phyloP scores from a whole-genome alignment of 306 rosid species.

The Vigna trinervia region DNA sequence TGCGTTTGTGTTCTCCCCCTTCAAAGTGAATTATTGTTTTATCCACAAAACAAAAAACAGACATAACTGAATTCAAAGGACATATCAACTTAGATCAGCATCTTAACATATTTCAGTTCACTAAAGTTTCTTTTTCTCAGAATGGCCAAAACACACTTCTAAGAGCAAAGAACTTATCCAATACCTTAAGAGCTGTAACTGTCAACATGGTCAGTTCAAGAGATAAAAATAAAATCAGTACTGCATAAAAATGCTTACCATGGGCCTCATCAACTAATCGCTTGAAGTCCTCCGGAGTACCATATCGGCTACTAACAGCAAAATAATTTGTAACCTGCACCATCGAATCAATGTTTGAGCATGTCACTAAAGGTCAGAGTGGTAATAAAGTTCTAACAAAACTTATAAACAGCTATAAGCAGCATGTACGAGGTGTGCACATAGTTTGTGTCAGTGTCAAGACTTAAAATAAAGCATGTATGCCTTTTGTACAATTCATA shows the following conservation, averaged over 20 bases:
- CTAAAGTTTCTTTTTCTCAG: conserved; percentile 17
- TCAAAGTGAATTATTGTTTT: conserved; percentile 1
- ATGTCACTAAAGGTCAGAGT: conserved; percentile 20
- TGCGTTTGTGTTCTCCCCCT: conserved; percentile 1
- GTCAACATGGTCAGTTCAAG: conserved; percentile 19
- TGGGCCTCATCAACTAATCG: conserved; percentile 97
- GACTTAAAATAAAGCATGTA: conserved; percentile 32
- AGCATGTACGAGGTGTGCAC: neutral
- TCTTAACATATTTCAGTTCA: conserved; percentile 14
- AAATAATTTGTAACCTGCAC: conserved; percentile 88
- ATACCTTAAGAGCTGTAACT: conserved; percentile 23
- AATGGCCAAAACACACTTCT: conserved; percentile 19
- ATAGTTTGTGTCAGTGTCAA: conserved; percentile 7
- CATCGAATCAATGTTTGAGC: conserved; percentile 40
- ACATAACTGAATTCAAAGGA: conserved; percentile 19
- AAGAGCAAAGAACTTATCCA: conserved; percentile 27
- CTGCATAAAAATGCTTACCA: conserved; percentile 59
- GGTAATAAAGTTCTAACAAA: conserved; percentile 3
- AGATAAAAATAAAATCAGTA: neutral
- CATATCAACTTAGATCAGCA: conserved; percentile 11
- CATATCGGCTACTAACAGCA: conserved; percentile 95
- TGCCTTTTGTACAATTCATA: conserved; percentile 15
- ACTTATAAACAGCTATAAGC: conserved; percentile 9
- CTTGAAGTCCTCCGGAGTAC: conserved; percentile 97
- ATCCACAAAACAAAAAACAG: conserved; percentile 12